These are phyloP conservation scores for Cyberlindnera veronae DNA, from an alignment of 805 yeast genomes.

Conservation along the genomic window DNA sequence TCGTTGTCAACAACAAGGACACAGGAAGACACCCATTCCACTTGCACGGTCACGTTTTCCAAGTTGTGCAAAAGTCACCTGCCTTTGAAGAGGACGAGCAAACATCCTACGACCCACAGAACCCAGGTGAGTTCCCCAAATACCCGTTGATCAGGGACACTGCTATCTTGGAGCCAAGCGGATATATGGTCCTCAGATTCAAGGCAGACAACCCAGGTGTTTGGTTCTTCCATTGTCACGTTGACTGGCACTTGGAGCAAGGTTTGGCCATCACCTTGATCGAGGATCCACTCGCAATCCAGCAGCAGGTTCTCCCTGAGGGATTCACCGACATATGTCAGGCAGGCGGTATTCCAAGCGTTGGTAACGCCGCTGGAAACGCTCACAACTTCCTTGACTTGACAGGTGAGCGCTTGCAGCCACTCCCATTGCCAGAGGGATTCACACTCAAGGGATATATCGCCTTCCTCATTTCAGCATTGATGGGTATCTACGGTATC, in stretches of 20 bases:
- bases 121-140: slow-evolving; percentile 54
- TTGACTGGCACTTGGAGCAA: slow-evolving; percentile 97
- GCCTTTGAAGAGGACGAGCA: slow-evolving; percentile 51
- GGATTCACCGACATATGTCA: slow-evolving; percentile 51
- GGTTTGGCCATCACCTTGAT: slow-evolving; percentile 80
- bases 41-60: slow-evolving; percentile 87
- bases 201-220: slow-evolving; percentile 95
- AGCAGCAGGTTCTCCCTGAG: slow-evolving; percentile 39
- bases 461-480: slow-evolving; percentile 52
- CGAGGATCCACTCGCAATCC: slow-evolving; percentile 76
- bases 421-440: slow-evolving; percentile 61
- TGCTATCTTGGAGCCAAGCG: slow-evolving; percentile 73
- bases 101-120: slow-evolving; percentile 51
- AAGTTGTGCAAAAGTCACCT: slow-evolving; percentile 72
- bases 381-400: slow-evolving; percentile 49
- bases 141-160: slow-evolving; percentile 85
- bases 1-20: slow-evolving; percentile 81
- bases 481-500: slow-evolving; percentile 58
- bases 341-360: slow-evolving; percentile 40
- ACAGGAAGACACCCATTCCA: slow-evolving; percentile 98
- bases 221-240: slow-evolving; percentile 98
- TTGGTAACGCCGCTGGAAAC: slow-evolving; percentile 77
- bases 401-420: slow-evolving; percentile 58
- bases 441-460: slow-evolving; percentile 69
- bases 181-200: slow-evolving; percentile 83